Conservation (phyloP, 176 grass and related monocot species). For the Oryza meyeriana region DNA sequence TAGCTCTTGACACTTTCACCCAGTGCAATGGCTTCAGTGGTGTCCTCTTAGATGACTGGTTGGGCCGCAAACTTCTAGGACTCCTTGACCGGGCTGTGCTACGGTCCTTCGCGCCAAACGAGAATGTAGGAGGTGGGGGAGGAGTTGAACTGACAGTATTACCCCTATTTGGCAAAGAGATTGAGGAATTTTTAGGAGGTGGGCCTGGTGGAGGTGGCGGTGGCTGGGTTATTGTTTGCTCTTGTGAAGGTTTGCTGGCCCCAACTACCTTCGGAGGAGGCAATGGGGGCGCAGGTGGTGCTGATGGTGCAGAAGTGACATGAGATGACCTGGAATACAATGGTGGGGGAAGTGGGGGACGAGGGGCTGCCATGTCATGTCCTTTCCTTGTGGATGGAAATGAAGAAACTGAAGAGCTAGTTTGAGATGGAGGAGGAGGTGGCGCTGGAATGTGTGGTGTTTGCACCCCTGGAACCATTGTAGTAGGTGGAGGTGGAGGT, state of each 20-base stretch:
- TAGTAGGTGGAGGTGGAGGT: conserved; percentile 39
- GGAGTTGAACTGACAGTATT: conserved; percentile 32
- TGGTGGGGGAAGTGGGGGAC: conserved; percentile 40
- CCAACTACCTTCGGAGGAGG: conserved; percentile 38
- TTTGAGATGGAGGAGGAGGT: conserved; percentile 36
- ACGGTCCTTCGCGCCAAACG: conserved; percentile 42
- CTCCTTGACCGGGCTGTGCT: conserved; percentile 45
- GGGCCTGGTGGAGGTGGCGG: conserved; percentile 43
- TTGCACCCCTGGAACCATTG: background rate
- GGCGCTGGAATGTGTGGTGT: conserved; percentile 1
- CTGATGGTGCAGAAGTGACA: conserved; percentile 16
- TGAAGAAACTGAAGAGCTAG: conserved; percentile 15
- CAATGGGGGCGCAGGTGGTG: conserved; percentile 41
- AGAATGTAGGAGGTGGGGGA: conserved; percentile 73
- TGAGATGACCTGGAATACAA: conserved; percentile 15
- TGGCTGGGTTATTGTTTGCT: conserved; percentile 17
- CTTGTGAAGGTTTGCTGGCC: conserved; percentile 22
- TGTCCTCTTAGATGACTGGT: conserved; percentile 64
- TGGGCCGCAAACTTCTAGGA: conserved; percentile 51
- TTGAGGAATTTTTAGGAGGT: conserved; percentile 23
- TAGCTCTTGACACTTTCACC: conserved; percentile 92
- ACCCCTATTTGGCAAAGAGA: conserved; percentile 44
- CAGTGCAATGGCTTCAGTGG: conserved; percentile 86
- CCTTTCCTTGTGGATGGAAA: conserved; percentile 31
- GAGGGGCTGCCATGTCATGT: conserved; percentile 24